These are phyloP conservation scores for Lipomyces mesembrius DNA, from an alignment of 805 yeast genomes.

Conservation along the genomic window DNA sequence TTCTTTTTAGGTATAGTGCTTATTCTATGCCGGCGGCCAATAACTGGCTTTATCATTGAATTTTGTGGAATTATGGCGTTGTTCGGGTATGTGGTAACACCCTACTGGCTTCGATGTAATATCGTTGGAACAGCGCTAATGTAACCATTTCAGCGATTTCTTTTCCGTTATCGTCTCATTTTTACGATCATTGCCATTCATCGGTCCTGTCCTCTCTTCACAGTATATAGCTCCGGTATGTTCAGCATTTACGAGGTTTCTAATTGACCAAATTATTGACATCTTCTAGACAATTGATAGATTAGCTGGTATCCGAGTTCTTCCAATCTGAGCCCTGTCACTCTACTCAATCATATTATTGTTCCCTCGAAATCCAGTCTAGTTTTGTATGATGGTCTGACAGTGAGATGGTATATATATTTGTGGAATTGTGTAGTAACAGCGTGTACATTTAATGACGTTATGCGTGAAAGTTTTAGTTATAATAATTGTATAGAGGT, in stretches of 20 bases:
- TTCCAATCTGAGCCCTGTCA: constrained; percentile 58
- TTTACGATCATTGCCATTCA: constrained; percentile 80
- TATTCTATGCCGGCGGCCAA: constrained; percentile 75
- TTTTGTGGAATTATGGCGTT: constrained; percentile 85
- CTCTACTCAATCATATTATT: background rate
- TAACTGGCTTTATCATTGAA: constrained; percentile 83
- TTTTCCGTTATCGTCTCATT: constrained; percentile 83
- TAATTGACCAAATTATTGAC: constrained; percentile 3
- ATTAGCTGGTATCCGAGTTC: constrained; percentile 67
- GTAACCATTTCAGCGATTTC: constrained; percentile 61
- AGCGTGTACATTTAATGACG: background rate
- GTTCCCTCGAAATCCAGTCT: background rate
- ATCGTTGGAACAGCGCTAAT: background rate
- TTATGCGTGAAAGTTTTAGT: background rate
- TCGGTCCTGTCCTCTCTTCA: constrained; percentile 82
- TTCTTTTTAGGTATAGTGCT: constrained; percentile 75
- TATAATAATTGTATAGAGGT: background rate
- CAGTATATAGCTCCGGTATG: constrained; percentile 78
- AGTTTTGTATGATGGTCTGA: background rate
- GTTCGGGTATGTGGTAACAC: constrained; percentile 55
- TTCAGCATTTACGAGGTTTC: constrained; percentile 4
- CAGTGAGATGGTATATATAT: background rate
- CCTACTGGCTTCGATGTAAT: background rate
- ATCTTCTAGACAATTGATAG: constrained; percentile 52
- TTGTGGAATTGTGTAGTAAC: background rate